Evolutionary conservation across 768 basidiomycete species (phyloP), one percentile per base, ranked within the genome.

Genomic region (Stropharia rugosoannulata): DNA sequence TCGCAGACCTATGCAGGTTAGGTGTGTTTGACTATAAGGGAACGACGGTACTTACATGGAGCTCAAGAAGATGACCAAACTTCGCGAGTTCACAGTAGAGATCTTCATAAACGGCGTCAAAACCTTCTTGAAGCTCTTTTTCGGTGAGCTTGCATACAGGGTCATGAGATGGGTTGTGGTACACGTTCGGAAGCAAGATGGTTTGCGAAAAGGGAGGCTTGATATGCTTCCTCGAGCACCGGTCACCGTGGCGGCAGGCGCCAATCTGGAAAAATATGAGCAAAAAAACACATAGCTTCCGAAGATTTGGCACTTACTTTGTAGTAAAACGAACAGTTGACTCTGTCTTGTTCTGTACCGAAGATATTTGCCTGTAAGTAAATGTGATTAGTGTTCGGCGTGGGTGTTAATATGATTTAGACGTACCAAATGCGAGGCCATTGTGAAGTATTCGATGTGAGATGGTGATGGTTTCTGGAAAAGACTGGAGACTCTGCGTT

Each of bases 321-420:
- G 79, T 96, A 95, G 75, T 97, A 98, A 78, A 99, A 98, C 1
- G 95, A 98, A 69, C 96, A 99, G 70, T 99, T 99, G 60, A 99
- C 96, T 64, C 95, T 88, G 69, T 93, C 90, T 71, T 93, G 91
- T 72, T 93, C 91, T 59, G 92, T 95, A 62, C 93, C 93, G 64
- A 96, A 98, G 70, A 98, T 98, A 59, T 95, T 95, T 58, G 95
- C 94, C 87, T 95, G 56, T 10, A 49, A 27, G 36, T 32, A 12
- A 29, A 58, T 7, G 36, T 58, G 22, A 58, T 60, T 42, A 61
- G 18, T 16, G 7, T 54, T 39, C 19, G 45, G 43, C 39, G 36
- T 35, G 48, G 37, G 15, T 22, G 5, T 43, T 18, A 51, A 22
- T 18, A 36, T 40, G 32, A 16, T 32, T 18, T 3, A 47, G 54